A percentile compares a stretch with the other conserved stretches of the same genome.
These are phyloP conservation scores for Linum lewisii DNA, from an alignment of 345 rosid genomes.

Conservation along the genomic window DNA sequence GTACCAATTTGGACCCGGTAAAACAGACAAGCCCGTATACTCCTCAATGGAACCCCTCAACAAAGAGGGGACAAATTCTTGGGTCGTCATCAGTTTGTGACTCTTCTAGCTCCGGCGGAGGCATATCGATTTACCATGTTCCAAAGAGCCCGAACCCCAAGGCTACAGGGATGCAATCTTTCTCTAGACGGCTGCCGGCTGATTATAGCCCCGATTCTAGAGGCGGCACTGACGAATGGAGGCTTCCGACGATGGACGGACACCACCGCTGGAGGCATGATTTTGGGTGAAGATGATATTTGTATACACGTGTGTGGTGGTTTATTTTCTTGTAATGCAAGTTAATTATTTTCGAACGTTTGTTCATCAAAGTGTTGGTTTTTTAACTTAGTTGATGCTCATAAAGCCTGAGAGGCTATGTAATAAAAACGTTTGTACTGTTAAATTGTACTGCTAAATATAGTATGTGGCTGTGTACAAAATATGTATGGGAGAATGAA, in stretches of 20 bases:
- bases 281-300: slow-evolving; percentile 13
- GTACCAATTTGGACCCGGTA: slow-evolving; percentile 27
- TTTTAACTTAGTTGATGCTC: no score
- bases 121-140: slow-evolving; percentile 26
- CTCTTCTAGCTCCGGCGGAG: slow-evolving; percentile 67
- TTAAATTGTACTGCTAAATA: no score
- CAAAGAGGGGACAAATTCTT: slow-evolving; percentile 32
- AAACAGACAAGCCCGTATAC: slow-evolving; percentile 33
- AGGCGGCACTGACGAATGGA: slow-evolving; percentile 36
- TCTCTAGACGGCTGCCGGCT: slow-evolving; percentile 20
- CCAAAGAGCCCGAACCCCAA: slow-evolving; percentile 61
- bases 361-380: not conserved
- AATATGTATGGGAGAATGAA: no score
- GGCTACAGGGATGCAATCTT: slow-evolving; percentile 16
- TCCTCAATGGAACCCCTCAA: slow-evolving; percentile 74
- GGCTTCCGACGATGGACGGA: slow-evolving; percentile 20
- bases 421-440: no score
- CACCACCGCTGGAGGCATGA: slow-evolving; percentile 50
- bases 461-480: no score
- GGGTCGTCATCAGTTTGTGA: slow-evolving; percentile 40
- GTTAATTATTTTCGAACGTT: not conserved
- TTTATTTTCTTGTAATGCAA: not conserved
- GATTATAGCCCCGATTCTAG: slow-evolving; percentile 32
- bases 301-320: not conserved
- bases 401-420: no score